These are phyloP conservation scores for Circinella minor DNA, from an alignment of 371 early-diverging fungal species.

Conservation along the genomic window DNA sequence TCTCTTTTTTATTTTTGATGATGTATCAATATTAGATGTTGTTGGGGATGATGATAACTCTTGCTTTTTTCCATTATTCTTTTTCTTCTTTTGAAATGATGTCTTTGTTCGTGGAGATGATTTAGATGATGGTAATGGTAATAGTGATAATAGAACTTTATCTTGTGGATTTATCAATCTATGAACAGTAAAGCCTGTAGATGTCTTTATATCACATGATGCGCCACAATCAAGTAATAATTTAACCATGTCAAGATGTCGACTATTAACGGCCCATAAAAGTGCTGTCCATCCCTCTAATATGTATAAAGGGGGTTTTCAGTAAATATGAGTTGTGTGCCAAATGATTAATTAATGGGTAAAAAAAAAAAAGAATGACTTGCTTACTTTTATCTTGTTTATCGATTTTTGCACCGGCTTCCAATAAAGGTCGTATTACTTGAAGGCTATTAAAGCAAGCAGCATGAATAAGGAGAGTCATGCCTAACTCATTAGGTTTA, in stretches of 20 bases:
- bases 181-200: slow-evolving; percentile 69
- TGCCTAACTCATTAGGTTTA: slow-evolving; percentile 46
- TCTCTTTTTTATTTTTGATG: background rate
- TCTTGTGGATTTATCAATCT: slow-evolving; percentile 56
- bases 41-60: background rate
- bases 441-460: slow-evolving; percentile 85
- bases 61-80: no score
- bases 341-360: background rate
- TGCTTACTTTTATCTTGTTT: slow-evolving; percentile 76
- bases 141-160: slow-evolving; percentile 14
- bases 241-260: slow-evolving; percentile 65
- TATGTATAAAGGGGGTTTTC: no score
- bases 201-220: slow-evolving; percentile 56
- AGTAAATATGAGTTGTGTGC: no score
- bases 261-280: slow-evolving; percentile 88
- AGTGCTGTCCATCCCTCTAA: slow-evolving; percentile 92
- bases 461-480: slow-evolving; percentile 83
- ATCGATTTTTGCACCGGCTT: slow-evolving; percentile 76
- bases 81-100: background rate
- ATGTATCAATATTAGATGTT: background rate
- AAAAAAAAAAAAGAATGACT: background rate
- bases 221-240: slow-evolving; percentile 78
- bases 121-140: slow-evolving; percentile 25
- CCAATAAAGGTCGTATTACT: slow-evolving; percentile 64
- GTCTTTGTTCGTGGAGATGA: background rate